Evolutionary conservation across 768 basidiomycete species (phyloP).

Genomic region (Trametes punicea): DNA sequence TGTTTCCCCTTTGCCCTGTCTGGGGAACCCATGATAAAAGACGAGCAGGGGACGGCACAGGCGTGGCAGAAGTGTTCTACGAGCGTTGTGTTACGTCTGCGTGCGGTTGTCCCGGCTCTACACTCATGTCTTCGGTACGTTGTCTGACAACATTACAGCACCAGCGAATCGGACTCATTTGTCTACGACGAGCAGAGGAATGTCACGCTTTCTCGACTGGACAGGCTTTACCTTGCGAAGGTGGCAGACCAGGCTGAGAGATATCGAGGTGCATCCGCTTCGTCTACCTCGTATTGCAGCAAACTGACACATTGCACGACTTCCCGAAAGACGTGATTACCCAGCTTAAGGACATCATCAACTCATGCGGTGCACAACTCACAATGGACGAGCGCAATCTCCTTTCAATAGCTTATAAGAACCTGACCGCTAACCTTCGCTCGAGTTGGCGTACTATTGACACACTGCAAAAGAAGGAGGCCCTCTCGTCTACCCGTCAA

Average conservation of each 20-base stretch:
- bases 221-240: slow-evolving; percentile 65
- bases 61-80: not conserved
- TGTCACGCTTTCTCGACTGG: slow-evolving; percentile 28
- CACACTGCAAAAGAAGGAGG: slow-evolving; percentile 67
- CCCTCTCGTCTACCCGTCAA: slow-evolving; percentile 46
- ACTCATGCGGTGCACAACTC: slow-evolving; percentile 62
- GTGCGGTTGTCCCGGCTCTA: not conserved
- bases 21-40: slow-evolving; percentile 3
- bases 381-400: slow-evolving; percentile 86
- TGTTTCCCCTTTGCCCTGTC: slow-evolving; percentile 19
- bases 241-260: slow-evolving; percentile 87
- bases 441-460: slow-evolving; percentile 84
- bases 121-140: not conserved
- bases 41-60: not conserved
- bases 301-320: not conserved
- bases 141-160: not conserved
- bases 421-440: slow-evolving; percentile 77
- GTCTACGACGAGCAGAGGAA: slow-evolving; percentile 3
- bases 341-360: slow-evolving; percentile 74
- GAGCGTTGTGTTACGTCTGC: not conserved
- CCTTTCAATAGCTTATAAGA: slow-evolving; percentile 89
- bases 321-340: slow-evolving; percentile 62
- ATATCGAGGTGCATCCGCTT: slow-evolving; percentile 62
- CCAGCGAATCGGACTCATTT: not conserved
- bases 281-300: not conserved